Base-by-base conservation (phyloP, 257 asterid genomes). In the Jacaranda copaia region DNA sequence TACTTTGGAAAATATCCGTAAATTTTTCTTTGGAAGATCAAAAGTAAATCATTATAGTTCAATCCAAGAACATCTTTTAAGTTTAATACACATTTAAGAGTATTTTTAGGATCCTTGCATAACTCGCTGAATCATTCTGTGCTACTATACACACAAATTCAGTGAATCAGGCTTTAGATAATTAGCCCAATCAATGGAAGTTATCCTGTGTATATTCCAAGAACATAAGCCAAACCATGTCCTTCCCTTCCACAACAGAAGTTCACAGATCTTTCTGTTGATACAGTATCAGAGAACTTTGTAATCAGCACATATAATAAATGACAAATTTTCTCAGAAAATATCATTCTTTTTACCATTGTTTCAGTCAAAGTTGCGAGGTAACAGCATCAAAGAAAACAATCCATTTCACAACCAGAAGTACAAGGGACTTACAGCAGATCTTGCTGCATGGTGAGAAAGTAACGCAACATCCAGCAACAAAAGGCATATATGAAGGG, bases 401-500 rank as follows among this genome's bases (percentile, higher is more conserved):
- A 52, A 68, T 49, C 12, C 18, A 71, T 53, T 68, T 65, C 12
- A 59, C 13, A 52, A 12, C 57, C 13, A 52, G 15, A 58, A 38
- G 36, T 11, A 64, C 42, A 66, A 35, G 25, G 62, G 43, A 89
- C 96, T 93, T 87, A 93, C 98, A 68, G 89, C 82, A 74, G 89
- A 81, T 86, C 87, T 87, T 72, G 87, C 85, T 77, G 91, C 90
- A 71, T 91, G 82, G 64, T 84, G 81, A 55, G 96, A 82, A 77
- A 83, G 89, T 80, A 91, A 78, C 4, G 94, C 92, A 72, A 87
- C 96, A 79, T 93, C 98, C 87, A 93, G 83, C 76, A 91, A 84
- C 77, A 91, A 82, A 78, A 93, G 93, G 88, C 98, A 91, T 69
- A 93, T 88, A 51, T 87, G 90, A 16, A 89, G 87, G 69, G 98